Evolutionary conservation across 208 protist species (phyloP).

Genomic region (Porcisia hertigi): DNA sequence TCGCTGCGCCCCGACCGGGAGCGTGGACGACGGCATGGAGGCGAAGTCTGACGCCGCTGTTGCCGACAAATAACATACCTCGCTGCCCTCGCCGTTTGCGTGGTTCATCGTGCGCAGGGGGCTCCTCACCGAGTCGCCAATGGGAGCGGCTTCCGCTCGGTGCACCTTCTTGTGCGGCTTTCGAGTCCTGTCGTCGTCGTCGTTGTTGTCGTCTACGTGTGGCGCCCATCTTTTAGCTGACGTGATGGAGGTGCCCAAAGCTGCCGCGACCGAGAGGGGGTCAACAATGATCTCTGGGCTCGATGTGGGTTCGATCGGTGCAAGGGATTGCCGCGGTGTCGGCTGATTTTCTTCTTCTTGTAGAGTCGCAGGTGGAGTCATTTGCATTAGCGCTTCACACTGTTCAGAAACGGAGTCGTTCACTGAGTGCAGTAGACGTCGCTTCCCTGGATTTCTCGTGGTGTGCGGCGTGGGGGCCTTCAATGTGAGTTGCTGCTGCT

Average conservation of each 20-base stretch:
- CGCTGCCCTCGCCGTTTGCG: not conserved
- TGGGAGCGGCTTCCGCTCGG: conserved; percentile 6
- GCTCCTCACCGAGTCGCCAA: conserved; percentile 27
- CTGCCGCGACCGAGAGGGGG: conserved; percentile 14
- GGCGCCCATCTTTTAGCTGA: not conserved
- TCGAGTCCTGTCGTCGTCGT: not conserved
- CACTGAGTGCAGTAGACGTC: conserved; percentile 1
- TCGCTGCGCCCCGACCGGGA: conserved; percentile 4
- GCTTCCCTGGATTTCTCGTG: not conserved
- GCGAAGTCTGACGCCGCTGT: not conserved
- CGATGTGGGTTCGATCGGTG: conserved; percentile 1
- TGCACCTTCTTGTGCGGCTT: conserved; percentile 5
- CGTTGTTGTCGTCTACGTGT: not conserved
- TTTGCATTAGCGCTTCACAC: conserved; percentile 8
- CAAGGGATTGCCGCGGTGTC: not conserved
- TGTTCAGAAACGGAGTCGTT: conserved; percentile 17
- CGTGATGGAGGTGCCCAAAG: conserved; percentile 15
- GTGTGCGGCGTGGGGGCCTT: conserved; percentile 13
- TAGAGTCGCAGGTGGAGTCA: not conserved
- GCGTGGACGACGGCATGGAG: conserved; percentile 8
- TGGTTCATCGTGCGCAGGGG: conserved; percentile 28
- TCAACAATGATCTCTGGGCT: conserved; percentile 20
- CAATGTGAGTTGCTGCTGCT: conserved; percentile 6
- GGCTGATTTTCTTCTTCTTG: not conserved
- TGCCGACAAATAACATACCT: not conserved